phyloP scores from a whole-genome alignment of 169 alveolate species.

The Amoebophrya sp. region DNA sequence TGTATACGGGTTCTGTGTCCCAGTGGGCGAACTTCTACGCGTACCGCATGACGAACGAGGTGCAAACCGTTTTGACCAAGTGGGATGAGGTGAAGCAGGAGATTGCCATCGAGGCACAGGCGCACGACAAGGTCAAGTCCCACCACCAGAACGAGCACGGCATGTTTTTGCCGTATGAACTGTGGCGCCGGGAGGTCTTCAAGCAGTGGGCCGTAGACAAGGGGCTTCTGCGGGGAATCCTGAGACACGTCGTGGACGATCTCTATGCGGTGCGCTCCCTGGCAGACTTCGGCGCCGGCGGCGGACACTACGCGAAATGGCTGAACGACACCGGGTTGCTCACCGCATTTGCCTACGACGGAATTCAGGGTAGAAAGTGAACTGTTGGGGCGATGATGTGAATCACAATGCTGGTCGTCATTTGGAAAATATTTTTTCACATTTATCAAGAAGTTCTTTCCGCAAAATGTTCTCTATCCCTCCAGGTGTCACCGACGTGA shows the following conservation, averaged over 20 bases:
- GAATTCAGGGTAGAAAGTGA: not conserved
- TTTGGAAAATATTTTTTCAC: too few relatives aligned
- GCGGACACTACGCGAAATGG: conserved; percentile 30
- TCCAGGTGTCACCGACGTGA: conserved; percentile 22
- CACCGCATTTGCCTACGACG: conserved; percentile 21
- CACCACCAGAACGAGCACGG: conserved; percentile 16
- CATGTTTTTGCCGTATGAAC: not conserved
- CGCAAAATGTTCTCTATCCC: too few relatives aligned
- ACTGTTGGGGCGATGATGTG: too few relatives aligned
- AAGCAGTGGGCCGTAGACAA: conserved; percentile 23
- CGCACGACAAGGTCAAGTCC: not conserved
- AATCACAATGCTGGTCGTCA: too few relatives aligned
- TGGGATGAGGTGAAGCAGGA: conserved; percentile 1
- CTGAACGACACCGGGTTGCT: conserved; percentile 16
- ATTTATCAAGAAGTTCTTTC: too few relatives aligned
- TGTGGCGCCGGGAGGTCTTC: not conserved
- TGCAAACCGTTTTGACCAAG: not conserved
- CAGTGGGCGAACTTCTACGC: not conserved
- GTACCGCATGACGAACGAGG: not conserved
- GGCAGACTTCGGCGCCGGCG: conserved; percentile 34
- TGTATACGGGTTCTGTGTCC: not conserved
- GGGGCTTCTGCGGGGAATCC: conserved; percentile 22
- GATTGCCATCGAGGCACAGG: not conserved
- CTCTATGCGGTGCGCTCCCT: not conserved
- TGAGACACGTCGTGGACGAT: not conserved